Evolutionary conservation across 2,329 filamentous ascomycete species (phyloP), one percentile per base, ranked within the genome.

Genomic region (Colletotrichum karsti): DNA sequence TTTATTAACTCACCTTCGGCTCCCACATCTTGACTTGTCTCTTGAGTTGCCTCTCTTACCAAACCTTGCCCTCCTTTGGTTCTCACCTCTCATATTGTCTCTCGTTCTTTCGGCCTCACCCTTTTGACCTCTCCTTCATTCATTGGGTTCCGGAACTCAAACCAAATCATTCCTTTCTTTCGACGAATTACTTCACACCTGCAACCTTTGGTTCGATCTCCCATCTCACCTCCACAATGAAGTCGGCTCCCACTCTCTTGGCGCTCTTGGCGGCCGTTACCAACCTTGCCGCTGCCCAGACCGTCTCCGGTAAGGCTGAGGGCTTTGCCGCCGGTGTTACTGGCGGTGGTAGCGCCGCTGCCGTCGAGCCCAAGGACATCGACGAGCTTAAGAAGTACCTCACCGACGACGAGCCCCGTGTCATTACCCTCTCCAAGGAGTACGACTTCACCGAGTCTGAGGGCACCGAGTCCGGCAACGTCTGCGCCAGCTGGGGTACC

Each of bases 271-370:
- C 57, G 15, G 57, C 39, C 18, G 24, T 66, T 12, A 41, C 33
- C 41, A 55, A 66, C 48, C 30, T 64, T 28, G 22, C 63, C 9
- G 42, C 46, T n/a, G 51, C 63, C 15, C 63, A 67, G 44, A 53
- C 44, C 39, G 75, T 77, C 15, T 63, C 70, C 9, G 76, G 76
- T 22, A 73, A 72, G 26, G 70, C 76, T 3, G 74, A 76, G 30
- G 76, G 76, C 22, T 77, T 77, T 35, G 76, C 76, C 13, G 60
- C 71, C 5, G 75, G 84, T 35, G 83, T 85, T 2, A 88, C 86
- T 33, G 86, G 86, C 41, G 86, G 86, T 70, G 85, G 85, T 30
- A 77, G 73, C 57, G 84, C 83, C 13, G 75, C 81, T 12, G 78
- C 83, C 6, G 70, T 71, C 1, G 80, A 81, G 50, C 85, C 85